Evolutionary conservation across 2,329 filamentous ascomycete genomes (phyloP), one percentile per base, ranked within the genome.

Genomic region (Talaromyces amestolkiae): DNA sequence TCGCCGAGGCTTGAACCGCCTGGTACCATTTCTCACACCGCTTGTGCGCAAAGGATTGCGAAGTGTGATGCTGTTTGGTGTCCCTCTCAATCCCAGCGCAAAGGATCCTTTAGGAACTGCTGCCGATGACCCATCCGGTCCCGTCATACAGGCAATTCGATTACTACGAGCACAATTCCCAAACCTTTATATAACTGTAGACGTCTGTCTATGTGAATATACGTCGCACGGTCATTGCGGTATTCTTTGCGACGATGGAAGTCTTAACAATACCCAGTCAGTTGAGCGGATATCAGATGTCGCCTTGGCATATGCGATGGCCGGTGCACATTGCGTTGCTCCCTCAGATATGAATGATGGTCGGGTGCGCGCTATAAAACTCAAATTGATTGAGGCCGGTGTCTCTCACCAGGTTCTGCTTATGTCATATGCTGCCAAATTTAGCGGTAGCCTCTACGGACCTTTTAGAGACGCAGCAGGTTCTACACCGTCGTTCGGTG

Each of bases 311-410:
- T 99, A 99, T 76, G 95, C 95, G n/a, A 86, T 90, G 73, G 95
- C 95, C 17, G 95, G 95, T 65, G 95, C 94, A 0, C 95, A 99
- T 80, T 98, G 94, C 77, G 93, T 99, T 33, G 95, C 95, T 0
- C 95, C 95, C 1, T 97, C 92, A 1, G 95, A 99, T 78, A 99
- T 99, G 95, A 99, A 98, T 77, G 95, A 99, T 77, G 95, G 95
- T 33, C 91, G 95, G 69, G 96, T 99, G 73, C 91, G 94, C 66
- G 94, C 93, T 68, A 99, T 99, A 79, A 99, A 99, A 84, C 86
- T 97, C 63, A 98, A 97, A 83, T 84, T 99, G 68, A 98, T 98
- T 66, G 94, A 98, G 78, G 89, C 93, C 66, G 94, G 94, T 63
- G 91, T 98, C 71, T 90, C 93, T 7, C 95, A 99, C 82, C 89